Percentiles rank a stretch among this genome's conserved stretches.
Evolutionary conservation across 2,329 filamentous ascomycete species (phyloP).

Genomic region (Phialemonium atrogriseum): DNA sequence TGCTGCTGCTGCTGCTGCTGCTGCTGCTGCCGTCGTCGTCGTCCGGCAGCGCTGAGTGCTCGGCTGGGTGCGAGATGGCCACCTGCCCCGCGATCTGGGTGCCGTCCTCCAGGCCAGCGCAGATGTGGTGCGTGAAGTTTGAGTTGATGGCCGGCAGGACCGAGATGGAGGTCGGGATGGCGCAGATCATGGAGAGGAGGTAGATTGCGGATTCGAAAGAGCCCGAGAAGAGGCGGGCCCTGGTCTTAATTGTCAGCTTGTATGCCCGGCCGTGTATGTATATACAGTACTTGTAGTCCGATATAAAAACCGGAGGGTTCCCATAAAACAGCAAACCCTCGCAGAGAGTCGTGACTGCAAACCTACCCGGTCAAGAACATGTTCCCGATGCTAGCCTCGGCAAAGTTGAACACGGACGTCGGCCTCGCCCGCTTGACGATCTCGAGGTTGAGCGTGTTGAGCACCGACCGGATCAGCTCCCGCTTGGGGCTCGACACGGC

Average conservation of each 20-base stretch:
- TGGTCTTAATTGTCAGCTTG: constrained; percentile 9
- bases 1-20: constrained; percentile 8
- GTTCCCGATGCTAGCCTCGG: constrained; percentile 68
- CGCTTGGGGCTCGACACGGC: constrained; percentile 62
- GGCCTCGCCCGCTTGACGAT: constrained; percentile 69
- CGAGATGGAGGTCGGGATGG: constrained; percentile 65
- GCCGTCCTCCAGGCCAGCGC: constrained; percentile 69
- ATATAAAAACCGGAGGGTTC: neutral
- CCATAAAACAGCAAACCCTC: too few relatives aligned
- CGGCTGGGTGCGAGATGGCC: constrained; percentile 77
- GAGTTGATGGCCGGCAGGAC: constrained; percentile 89
- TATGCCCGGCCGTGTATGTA: neutral
- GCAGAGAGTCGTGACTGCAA: neutral
- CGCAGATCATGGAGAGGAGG: constrained; percentile 76
- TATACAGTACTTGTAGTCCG: too few relatives aligned
- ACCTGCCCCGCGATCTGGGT: constrained; percentile 84
- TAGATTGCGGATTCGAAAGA: constrained; percentile 92
- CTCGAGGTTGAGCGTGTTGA: constrained; percentile 70
- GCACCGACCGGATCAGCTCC: constrained; percentile 68
- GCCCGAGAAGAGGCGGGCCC: constrained; percentile 78
- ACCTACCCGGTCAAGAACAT: constrained; percentile 65
- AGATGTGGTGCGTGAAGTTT: constrained; percentile 93
- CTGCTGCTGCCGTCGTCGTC: constrained; percentile 7
- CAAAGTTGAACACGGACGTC: constrained; percentile 68
- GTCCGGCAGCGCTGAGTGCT: constrained; percentile 45